phyloP scores from a whole-genome alignment of 2,329 filamentous ascomycete genomes.

The Trichothecium roseum region DNA sequence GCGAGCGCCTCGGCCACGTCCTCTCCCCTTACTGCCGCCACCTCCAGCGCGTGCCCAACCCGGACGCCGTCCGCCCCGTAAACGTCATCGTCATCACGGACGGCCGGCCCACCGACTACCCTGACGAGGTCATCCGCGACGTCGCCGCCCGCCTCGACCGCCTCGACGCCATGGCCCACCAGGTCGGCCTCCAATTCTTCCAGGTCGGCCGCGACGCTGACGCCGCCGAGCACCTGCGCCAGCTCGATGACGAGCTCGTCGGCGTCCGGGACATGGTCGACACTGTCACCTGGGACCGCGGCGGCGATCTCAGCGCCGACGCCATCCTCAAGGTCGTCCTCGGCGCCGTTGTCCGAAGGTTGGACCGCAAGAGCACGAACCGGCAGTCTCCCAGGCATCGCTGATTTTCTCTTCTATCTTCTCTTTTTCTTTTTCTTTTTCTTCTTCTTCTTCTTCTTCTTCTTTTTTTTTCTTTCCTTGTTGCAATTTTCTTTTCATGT shows the following conservation, averaged over 20 bases:
- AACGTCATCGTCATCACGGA: slow-evolving; percentile 94
- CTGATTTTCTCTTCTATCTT: not conserved
- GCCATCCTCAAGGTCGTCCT: slow-evolving; percentile 75
- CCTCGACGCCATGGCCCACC: slow-evolving; percentile 62
- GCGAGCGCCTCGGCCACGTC: slow-evolving; percentile 59
- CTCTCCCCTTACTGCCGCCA: slow-evolving; percentile 57
- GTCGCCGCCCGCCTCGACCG: slow-evolving; percentile 61
- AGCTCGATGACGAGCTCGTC: slow-evolving; percentile 63
- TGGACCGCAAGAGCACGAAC: slow-evolving; percentile 19
- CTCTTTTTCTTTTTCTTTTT: not conserved
- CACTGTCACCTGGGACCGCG: slow-evolving; percentile 63
- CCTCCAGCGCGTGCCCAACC: slow-evolving; percentile 26
- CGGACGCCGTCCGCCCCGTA: slow-evolving; percentile 55
- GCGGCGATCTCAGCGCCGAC: slow-evolving; percentile 47
- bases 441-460: not conserved
- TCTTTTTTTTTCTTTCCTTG: not conserved
- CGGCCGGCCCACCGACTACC: slow-evolving; percentile 70
- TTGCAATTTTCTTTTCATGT: not conserved
- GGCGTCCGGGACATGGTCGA: slow-evolving; percentile 81
- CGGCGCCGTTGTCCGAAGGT: slow-evolving; percentile 54
- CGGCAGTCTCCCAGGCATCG: slow-evolving; percentile 4
- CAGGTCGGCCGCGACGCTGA: slow-evolving; percentile 69
- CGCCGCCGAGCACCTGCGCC: slow-evolving; percentile 54
- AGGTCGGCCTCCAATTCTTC: slow-evolving; percentile 92
- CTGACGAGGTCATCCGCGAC: slow-evolving; percentile 56